Percentiles rank a stretch among this genome's conserved stretches.
phyloP scores from a whole-genome alignment of 2,329 filamentous ascomycete genomes.

The Microdochium paspali region DNA sequence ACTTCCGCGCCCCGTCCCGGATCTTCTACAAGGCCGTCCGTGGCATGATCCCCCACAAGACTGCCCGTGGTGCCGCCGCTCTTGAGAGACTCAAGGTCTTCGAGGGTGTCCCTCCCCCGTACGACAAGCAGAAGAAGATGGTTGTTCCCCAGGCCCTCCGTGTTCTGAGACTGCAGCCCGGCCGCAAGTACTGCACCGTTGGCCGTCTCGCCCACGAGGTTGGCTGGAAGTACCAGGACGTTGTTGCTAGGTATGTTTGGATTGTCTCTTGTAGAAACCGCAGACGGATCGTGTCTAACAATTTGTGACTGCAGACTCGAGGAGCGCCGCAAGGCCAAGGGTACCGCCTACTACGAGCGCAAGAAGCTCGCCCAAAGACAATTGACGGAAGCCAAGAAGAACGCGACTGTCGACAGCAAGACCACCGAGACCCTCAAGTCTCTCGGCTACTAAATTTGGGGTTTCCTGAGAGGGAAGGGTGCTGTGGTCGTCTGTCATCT shows the following conservation, averaged over 20 bases:
- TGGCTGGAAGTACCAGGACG: slow-evolving; percentile 99
- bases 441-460: slow-evolving; percentile 70
- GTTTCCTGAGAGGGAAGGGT: not conserved
- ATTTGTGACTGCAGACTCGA: slow-evolving; percentile 65
- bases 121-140: slow-evolving; percentile 99
- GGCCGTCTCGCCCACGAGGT: slow-evolving; percentile 97
- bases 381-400: slow-evolving; percentile 88
- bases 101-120: slow-evolving; percentile 97
- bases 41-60: slow-evolving; percentile 99
- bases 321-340: slow-evolving; percentile 99
- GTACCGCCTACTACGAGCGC: slow-evolving; percentile 98
- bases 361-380: slow-evolving; percentile 95
- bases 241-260: slow-evolving; percentile 81
- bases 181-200: slow-evolving; percentile 99
- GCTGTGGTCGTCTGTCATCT: not conserved
- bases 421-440: slow-evolving; percentile 79
- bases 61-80: slow-evolving; percentile 89
- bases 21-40: slow-evolving; percentile 99
- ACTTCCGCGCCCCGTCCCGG: slow-evolving; percentile 97
- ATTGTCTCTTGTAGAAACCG: slow-evolving; percentile 5
- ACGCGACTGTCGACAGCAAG: slow-evolving; percentile 77
- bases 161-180: slow-evolving; percentile 93
- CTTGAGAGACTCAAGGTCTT: slow-evolving; percentile 99
- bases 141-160: slow-evolving; percentile 97
- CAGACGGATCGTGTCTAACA: slow-evolving; percentile 11